Base-by-base conservation (phyloP, 106 monocot genomes). In the Phalaenopsis equestris region DNA sequence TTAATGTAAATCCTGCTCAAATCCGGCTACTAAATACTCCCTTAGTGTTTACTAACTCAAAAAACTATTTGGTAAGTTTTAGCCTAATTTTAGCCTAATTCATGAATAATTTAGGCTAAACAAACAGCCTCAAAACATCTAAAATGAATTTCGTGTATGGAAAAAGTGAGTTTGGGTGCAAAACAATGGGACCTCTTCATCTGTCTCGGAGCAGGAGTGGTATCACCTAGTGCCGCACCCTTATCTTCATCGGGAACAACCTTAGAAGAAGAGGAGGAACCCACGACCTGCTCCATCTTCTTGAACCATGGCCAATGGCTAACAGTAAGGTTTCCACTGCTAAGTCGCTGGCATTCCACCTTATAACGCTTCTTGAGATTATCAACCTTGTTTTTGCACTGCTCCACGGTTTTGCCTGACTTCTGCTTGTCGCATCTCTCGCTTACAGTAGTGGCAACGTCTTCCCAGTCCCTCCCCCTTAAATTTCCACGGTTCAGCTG, bases 291-390 rank as follows among this genome's bases (percentile, higher is more conserved):
- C 75, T 99, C 94, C 89, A 99, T 86, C 87, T 99, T 94, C 78
- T 86, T 89, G 79, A 95, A 99, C 98, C 98, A 99, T n/a, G 98
- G 94, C 98, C 98, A 99, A 84, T 99, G 98, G 70, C 88, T 92
- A 41, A 81, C 79, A 8, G 88, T 47, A 56, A 90, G 81, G 56
- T 80, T 78, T 6, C 90, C 92, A 38, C 87, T 83, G 41, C 73
- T 83, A 42, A 94, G 81, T 18, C 98, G 89, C 79, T 99, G 98
- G 77, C 98, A 83, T 90, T 99, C 98, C 17, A 95, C 98, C 88
- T 99, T 99, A 86, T 94, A 99, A 2, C 98, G 83, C 80, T 99
- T 99, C 83, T 99, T 99, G 42, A 99, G 90, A 67, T 99, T 99
- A 65, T 99, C 95, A 12, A 95, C 91, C 86, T 99, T 99, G 81